Percentiles rank a stretch among this genome's conserved stretches.
Conservation (phyloP, 352 stramenopile species). For the Phytophthora fragariaefolia region DNA sequence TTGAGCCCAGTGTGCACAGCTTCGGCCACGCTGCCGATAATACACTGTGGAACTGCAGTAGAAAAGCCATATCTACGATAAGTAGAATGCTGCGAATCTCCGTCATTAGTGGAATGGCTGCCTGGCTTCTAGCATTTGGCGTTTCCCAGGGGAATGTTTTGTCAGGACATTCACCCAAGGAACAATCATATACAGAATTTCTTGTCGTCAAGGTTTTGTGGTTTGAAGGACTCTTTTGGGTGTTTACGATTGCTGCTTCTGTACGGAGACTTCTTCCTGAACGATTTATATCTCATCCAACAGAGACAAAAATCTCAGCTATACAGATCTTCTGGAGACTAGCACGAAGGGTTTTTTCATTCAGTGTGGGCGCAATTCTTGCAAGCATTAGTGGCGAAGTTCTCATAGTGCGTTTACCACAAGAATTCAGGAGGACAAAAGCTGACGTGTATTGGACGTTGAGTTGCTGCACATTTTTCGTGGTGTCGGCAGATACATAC, state of each 20-base stretch:
- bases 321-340: slow-evolving; percentile 4
- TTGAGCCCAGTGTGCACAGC: too few relatives aligned
- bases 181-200: slow-evolving; percentile 20
- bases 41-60: not conserved
- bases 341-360: not conserved
- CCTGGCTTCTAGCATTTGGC: slow-evolving; percentile 14
- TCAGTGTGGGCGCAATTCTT: slow-evolving; percentile 6
- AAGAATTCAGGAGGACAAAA: slow-evolving; percentile 6
- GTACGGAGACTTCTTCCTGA: slow-evolving; percentile 17
- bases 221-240: slow-evolving; percentile 23
- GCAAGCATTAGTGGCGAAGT: slow-evolving; percentile 10
- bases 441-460: slow-evolving; percentile 22
- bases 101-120: slow-evolving; percentile 10
- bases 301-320: slow-evolving; percentile 6
- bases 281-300: not conserved
- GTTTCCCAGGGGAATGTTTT: slow-evolving; percentile 12
- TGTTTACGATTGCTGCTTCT: slow-evolving; percentile 5
- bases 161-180: not conserved
- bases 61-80: not conserved
- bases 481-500: slow-evolving; percentile 12
- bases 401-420: slow-evolving; percentile 5
- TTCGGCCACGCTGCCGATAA: too few relatives aligned
- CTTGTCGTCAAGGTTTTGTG: slow-evolving; percentile 18
- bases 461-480: slow-evolving; percentile 21
- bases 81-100: slow-evolving; percentile 19